Conservation (phyloP, 768 basidiomycete species). For the Nevesoporus exiguus region DNA sequence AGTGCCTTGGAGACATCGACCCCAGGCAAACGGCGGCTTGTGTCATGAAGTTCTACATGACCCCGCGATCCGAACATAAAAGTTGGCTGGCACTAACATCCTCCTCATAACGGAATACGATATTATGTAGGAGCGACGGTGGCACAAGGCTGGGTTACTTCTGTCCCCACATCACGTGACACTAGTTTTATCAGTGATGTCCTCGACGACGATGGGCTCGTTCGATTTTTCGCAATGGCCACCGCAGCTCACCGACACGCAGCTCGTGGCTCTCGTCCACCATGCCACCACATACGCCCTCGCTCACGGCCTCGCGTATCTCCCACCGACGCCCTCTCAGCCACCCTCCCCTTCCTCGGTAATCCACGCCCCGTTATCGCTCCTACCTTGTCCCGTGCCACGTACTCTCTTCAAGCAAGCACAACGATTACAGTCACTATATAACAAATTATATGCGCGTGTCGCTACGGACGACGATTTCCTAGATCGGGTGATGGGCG, state of each 20-base stretch:
- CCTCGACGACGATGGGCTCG: conserved; percentile 17
- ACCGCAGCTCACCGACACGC: conserved; percentile 55
- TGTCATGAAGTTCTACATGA: too few species aligned
- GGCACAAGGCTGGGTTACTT: too few species aligned
- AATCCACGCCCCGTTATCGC: conserved; percentile 86
- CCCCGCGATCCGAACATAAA: too few species aligned
- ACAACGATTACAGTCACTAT: conserved; percentile 62
- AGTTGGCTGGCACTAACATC: too few species aligned
- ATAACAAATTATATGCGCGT: conserved; percentile 83
- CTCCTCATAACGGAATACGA: too few species aligned
- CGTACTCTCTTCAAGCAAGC: conserved; percentile 65
- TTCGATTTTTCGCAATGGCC: conserved; percentile 70
- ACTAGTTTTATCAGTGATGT: neutral
- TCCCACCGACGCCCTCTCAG: conserved; percentile 47
- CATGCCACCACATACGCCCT: conserved; percentile 81
- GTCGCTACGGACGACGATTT: conserved; percentile 78
- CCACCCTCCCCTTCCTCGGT: conserved; percentile 63
- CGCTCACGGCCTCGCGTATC: conserved; percentile 80
- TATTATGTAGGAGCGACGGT: too few species aligned
- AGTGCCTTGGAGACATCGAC: too few species aligned
- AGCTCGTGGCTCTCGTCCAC: conserved; percentile 57
- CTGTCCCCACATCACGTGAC: neutral
- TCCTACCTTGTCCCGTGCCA: conserved; percentile 88
- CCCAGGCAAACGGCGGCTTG: too few species aligned
- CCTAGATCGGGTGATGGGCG: conserved; percentile 82